These are phyloP conservation scores for Chlamydomonas sphaeroides DNA, from an alignment of 139 green algal species.

Conservation along the genomic window DNA sequence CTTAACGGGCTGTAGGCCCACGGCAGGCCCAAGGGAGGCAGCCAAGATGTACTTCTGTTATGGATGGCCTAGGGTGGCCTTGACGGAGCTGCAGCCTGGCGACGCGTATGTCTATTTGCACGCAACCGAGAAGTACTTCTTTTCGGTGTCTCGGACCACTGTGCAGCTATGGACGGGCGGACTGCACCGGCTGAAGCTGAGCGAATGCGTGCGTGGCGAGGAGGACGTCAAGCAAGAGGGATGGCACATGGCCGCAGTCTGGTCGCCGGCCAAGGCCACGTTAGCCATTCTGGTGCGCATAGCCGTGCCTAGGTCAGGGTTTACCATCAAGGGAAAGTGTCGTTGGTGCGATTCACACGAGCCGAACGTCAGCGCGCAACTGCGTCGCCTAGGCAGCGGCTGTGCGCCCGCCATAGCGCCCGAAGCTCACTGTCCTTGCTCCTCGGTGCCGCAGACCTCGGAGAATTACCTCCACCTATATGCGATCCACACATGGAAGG, in stretches of 20 bases:
- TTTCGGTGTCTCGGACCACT: conserved; percentile 55
- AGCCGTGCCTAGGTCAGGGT: too few relatives aligned
- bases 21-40: too few relatives aligned
- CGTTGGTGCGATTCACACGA: too few relatives aligned
- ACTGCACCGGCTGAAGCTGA: conserved; percentile 65
- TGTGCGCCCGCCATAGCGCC: too few relatives aligned
- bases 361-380: too few relatives aligned
- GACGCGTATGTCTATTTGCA: conserved; percentile 48
- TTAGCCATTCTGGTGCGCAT: conserved; percentile 78
- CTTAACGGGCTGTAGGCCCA: too few relatives aligned
- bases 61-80: conserved; percentile 55
- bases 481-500: conserved; percentile 64
- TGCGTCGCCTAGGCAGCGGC: too few relatives aligned
- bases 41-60: conserved; percentile 61
- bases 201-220: conserved; percentile 43
- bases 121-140: conserved; percentile 57
- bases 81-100: conserved; percentile 34
- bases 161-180: conserved; percentile 78
- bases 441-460: conserved; percentile 67
- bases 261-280: conserved; percentile 59
- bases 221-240: conserved; percentile 67
- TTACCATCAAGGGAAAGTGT: too few relatives aligned
- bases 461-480: conserved; percentile 74
- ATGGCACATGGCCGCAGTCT: conserved; percentile 65
- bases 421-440: too few relatives aligned